These are phyloP conservation scores for Populus davidiana DNA, from an alignment of 345 rosid species.

Conservation along the genomic window DNA sequence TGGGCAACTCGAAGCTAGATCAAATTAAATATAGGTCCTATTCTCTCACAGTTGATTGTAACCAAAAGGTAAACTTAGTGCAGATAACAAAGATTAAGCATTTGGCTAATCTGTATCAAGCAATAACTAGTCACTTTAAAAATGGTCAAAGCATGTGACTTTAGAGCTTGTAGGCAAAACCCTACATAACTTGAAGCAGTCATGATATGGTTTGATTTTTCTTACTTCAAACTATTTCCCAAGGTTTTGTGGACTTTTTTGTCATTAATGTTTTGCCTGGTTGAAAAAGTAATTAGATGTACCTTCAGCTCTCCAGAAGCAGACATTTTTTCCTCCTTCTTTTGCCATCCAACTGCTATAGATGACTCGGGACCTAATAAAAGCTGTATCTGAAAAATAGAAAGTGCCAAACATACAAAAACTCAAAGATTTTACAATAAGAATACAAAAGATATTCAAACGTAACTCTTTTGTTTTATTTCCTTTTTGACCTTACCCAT, in stretches of 20 bases:
- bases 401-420: slow-evolving; percentile 11
- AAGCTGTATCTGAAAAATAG: slow-evolving; percentile 63
- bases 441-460: slow-evolving; percentile 1
- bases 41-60: background rate
- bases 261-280: background rate
- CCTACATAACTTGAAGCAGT: background rate
- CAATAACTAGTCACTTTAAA: background rate
- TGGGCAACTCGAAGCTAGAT: background rate
- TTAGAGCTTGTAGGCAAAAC: background rate
- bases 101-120: background rate
- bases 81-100: background rate
- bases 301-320: slow-evolving; percentile 81
- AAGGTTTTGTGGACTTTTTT: background rate
- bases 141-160: background rate
- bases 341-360: slow-evolving; percentile 77
- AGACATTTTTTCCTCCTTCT: slow-evolving; percentile 70
- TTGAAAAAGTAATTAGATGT: slow-evolving; percentile 13
- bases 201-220: background rate
- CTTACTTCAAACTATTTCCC: background rate
- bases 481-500: background rate
- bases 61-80: background rate
- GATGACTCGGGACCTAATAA: slow-evolving; percentile 73
- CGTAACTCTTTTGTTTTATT: slow-evolving; percentile 5
- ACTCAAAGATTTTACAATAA: slow-evolving; percentile 5
- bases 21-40: background rate